Conservation (phyloP, 371 early-diverging fungal genomes). For the Mucor racemosus region DNA sequence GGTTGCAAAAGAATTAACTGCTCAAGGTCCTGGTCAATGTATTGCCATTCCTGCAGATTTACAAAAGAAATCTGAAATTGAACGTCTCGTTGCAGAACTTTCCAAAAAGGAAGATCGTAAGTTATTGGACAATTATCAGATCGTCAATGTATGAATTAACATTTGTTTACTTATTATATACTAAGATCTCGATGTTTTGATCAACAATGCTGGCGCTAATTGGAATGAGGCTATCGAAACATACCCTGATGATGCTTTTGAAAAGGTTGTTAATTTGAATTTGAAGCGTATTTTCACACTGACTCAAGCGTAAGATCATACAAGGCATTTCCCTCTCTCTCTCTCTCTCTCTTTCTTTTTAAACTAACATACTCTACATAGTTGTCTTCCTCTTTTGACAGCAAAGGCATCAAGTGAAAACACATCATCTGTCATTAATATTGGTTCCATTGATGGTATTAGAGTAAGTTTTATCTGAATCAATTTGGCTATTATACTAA, state of each 20-base stretch:
- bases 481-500: background rate
- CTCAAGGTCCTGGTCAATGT: constrained; percentile 71
- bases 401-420: constrained; percentile 54
- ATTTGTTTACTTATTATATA: too few species aligned
- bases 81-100: constrained; percentile 63
- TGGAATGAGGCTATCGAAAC: constrained; percentile 59
- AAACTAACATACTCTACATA: background rate
- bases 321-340: too few species aligned
- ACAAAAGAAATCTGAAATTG: constrained; percentile 58
- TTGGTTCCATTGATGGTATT: constrained; percentile 75
- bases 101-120: constrained; percentile 63
- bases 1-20: constrained; percentile 59
- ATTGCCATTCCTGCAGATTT: constrained; percentile 81
- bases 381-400: constrained; percentile 76
- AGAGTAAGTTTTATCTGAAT: constrained; percentile 38
- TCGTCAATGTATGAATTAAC: background rate
- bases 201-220: constrained; percentile 86
- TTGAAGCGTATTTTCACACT: constrained; percentile 82
- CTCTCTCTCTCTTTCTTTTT: too few species aligned
- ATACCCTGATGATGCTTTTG: constrained; percentile 71
- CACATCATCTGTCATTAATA: constrained; percentile 62
- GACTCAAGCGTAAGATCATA: constrained; percentile 67
- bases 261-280: constrained; percentile 85
- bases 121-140: background rate
- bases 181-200: constrained; percentile 81